phyloP scores from a whole-genome alignment of 768 basidiomycete species.

The Ramaria rubella region DNA sequence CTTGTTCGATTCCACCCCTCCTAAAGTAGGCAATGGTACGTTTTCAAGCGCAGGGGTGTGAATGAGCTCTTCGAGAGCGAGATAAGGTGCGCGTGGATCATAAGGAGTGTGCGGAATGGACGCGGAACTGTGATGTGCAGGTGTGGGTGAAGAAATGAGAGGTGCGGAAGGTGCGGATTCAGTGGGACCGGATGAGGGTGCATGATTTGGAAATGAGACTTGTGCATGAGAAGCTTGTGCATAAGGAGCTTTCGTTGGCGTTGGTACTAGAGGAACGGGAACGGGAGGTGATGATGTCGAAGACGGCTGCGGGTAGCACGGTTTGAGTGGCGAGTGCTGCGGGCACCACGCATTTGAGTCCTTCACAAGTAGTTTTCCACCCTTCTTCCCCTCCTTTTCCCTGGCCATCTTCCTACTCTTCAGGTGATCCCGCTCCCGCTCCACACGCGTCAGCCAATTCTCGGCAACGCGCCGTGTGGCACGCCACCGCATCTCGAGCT shows the following conservation, averaged over 20 bases:
- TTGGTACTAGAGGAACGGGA: not conserved
- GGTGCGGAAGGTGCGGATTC: not conserved
- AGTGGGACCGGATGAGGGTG: not conserved
- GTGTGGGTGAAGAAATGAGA: not conserved
- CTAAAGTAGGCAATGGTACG: not conserved
- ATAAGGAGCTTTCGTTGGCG: not conserved
- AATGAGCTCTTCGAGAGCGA: not conserved
- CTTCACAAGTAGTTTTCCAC: not conserved
- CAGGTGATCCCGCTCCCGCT: not conserved
- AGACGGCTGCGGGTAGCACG: not conserved
- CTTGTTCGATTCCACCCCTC: too few species aligned
- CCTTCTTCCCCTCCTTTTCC: not conserved
- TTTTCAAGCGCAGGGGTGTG: not conserved
- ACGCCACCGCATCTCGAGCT: slow-evolving; percentile 5
- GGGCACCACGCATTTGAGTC: not conserved
- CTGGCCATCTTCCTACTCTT: not conserved
- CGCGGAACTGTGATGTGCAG: not conserved
- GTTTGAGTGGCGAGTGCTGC: not conserved
- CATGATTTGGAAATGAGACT: not conserved
- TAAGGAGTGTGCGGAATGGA: not conserved
- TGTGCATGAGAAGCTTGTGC: not conserved
- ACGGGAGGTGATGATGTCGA: not conserved
- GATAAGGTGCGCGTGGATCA: not conserved
- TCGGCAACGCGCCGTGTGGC: not conserved
- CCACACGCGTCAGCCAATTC: slow-evolving; percentile 1